Conservation (phyloP, 805 yeast species). For the Wickerhamomyces rabaulensis region DNA sequence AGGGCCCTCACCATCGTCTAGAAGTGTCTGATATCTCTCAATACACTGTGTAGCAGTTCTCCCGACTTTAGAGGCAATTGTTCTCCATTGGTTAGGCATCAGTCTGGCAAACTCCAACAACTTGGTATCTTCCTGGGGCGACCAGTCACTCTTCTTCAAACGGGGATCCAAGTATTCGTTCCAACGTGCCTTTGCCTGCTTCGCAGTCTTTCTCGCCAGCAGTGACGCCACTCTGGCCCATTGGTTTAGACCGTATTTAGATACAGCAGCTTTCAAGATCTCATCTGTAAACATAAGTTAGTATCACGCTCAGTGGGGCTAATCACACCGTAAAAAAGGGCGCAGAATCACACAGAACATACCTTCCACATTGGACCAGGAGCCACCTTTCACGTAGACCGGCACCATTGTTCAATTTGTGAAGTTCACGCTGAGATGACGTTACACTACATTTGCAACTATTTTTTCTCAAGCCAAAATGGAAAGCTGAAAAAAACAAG, state of each 20-base stretch:
- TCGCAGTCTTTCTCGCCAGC: conserved; percentile 78
- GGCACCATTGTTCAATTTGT: conserved; percentile 39
- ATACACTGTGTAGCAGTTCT: conserved; percentile 85
- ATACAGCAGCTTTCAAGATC: conserved; percentile 82
- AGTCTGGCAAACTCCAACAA: conserved; percentile 60
- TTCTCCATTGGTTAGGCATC: conserved; percentile 92
- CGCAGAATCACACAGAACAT: background rate
- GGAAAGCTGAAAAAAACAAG: background rate
- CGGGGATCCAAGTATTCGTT: conserved; percentile 78
- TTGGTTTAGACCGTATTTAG: conserved; percentile 90
- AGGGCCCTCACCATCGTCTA: conserved; percentile 40
- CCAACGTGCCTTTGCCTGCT: conserved; percentile 93
- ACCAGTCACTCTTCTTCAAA: conserved; percentile 62
- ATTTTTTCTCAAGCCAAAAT: background rate
- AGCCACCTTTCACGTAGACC: conserved; percentile 78
- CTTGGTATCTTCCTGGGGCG: conserved; percentile 68
- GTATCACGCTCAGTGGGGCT: background rate
- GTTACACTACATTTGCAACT: background rate
- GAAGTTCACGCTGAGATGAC: background rate
- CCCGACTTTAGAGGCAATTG: conserved; percentile 76
- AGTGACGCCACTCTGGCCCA: conserved; percentile 93
- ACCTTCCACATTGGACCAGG: conserved; percentile 71
- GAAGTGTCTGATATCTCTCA: conserved; percentile 71
- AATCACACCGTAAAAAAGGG: background rate
- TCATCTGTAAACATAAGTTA: conserved; percentile 48